Evolutionary conservation across 2,329 filamentous ascomycete genomes (phyloP).

Genomic region (Claviceps pusilla): DNA sequence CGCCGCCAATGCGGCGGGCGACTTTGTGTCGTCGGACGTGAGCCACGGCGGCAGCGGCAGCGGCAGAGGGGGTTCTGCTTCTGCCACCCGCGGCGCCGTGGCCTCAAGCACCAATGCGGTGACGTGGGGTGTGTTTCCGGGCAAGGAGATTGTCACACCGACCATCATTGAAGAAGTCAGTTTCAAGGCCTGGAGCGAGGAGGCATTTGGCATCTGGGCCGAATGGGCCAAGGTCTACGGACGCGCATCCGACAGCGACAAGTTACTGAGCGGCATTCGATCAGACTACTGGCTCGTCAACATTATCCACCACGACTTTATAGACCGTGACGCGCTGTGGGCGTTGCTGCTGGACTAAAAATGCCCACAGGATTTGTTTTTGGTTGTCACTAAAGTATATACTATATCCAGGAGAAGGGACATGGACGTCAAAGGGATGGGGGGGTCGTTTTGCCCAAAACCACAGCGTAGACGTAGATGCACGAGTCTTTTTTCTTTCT

Average conservation of each 20-base stretch:
- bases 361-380: too few relatives aligned
- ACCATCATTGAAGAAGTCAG: slow-evolving; percentile 94
- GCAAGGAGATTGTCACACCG: slow-evolving; percentile 89
- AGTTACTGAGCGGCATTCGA: slow-evolving; percentile 51
- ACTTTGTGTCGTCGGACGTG: slow-evolving; percentile 58
- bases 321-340: slow-evolving; percentile 60
- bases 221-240: slow-evolving; percentile 88
- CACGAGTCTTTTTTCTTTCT: too few relatives aligned
- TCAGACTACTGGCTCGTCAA: slow-evolving; percentile 80
- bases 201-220: slow-evolving; percentile 87
- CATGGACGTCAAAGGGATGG: too few relatives aligned
- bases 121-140: slow-evolving; percentile 90
- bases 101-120: slow-evolving; percentile 68
- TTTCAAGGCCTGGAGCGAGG: slow-evolving; percentile 86
- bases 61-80: not conserved
- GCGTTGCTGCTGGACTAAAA: slow-evolving; percentile 36
- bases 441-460: too few relatives aligned
- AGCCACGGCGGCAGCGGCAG: slow-evolving; percentile 17
- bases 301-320: slow-evolving; percentile 67
- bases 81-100: slow-evolving; percentile 16
- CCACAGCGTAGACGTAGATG: too few relatives aligned
- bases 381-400: too few relatives aligned
- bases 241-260: slow-evolving; percentile 54
- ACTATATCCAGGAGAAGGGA: too few relatives aligned
- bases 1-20: slow-evolving; percentile 63